A percentile compares a stretch with the other conserved stretches of the same genome.
Evolutionary conservation across 2,329 filamentous ascomycete genomes (phyloP).

Genomic region (Clarireedia paspali): DNA sequence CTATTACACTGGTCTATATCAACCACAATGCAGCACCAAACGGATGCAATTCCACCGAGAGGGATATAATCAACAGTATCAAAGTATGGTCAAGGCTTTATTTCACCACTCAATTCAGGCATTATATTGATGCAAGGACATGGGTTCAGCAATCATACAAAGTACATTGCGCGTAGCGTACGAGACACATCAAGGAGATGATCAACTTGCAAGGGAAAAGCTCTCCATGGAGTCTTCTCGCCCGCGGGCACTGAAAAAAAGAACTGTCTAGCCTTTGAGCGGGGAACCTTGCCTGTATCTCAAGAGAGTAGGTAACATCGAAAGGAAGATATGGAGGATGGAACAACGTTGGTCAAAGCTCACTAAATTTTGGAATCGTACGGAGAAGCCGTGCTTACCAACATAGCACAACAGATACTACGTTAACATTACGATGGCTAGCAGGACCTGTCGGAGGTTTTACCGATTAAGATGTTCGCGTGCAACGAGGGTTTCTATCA

Average conservation of each 20-base stretch:
- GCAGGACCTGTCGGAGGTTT: background rate
- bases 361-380: background rate
- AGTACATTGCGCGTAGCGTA: too few species aligned
- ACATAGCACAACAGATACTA: constrained; percentile 3
- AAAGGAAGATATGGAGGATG: background rate
- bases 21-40: background rate
- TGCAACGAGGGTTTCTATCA: background rate
- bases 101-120: too few species aligned
- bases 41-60: constrained; percentile 1
- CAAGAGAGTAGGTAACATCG: background rate
- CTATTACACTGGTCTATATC: background rate
- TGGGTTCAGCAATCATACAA: too few species aligned
- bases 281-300: background rate
- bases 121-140: too few species aligned
- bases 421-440: background rate
- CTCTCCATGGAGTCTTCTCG: too few species aligned
- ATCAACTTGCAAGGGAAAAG: too few species aligned
- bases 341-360: background rate
- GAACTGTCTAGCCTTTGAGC: background rate
- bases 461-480: background rate
- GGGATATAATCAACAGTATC: background rate
- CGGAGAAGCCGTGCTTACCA: background rate
- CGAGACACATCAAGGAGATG: too few species aligned
- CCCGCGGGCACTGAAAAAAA: background rate
- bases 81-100: too few species aligned